Percentiles rank a stretch among this genome's conserved stretches.
Conservation (phyloP, 805 yeast genomes). For the Grigorovia humatica region DNA sequence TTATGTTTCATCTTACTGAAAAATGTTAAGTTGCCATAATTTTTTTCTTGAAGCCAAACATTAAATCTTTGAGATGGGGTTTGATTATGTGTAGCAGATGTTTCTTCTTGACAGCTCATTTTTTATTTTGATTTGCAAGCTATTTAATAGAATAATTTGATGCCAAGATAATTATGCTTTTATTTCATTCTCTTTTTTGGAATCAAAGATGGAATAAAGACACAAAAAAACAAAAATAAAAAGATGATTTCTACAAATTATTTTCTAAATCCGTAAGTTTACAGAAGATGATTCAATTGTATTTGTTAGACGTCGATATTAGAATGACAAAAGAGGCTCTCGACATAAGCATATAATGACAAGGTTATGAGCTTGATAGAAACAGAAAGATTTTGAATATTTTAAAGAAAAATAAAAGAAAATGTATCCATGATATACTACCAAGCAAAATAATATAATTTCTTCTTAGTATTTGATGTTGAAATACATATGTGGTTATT, state of each 20-base stretch:
- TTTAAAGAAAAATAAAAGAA: neutral
- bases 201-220: no score
- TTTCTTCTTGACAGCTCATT: neutral
- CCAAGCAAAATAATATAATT: constrained; percentile 1
- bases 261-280: no score
- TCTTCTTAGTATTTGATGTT: neutral
- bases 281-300: no score
- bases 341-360: no score
- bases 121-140: neutral
- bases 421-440: constrained; percentile 19
- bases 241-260: no score
- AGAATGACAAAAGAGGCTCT: no score
- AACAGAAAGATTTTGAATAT: neutral
- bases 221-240: no score
- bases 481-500: no score
- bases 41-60: neutral
- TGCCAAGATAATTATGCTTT: neutral
- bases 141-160: neutral
- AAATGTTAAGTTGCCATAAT: neutral
- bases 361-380: no score
- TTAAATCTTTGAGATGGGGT: neutral
- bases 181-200: neutral
- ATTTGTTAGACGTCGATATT: no score
- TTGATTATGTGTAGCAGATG: neutral
- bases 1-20: neutral